Base-by-base conservation (phyloP, 306 rosid species). In the Urtica urens region DNA sequence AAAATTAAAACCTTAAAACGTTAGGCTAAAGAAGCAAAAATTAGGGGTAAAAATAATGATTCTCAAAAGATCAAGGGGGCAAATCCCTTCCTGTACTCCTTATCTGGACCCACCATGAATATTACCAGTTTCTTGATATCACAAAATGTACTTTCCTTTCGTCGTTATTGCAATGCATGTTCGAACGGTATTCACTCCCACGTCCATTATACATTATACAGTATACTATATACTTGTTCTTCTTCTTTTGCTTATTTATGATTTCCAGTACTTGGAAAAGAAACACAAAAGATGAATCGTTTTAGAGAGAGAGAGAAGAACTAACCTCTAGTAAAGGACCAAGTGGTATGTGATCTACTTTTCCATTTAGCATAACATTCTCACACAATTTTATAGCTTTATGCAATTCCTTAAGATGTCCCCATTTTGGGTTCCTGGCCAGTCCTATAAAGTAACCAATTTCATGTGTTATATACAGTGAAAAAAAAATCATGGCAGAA, bases 381-480 rank as follows among this genome's bases (percentile, higher is more conserved):
- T 84, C 93, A 46, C 88, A 84, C 67, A 74, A 64, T 80, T 78
- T 84, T 71, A 88, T 84, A 57, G 95, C 84, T 55, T 24, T 61
- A 48, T 88, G 97, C 71, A 88, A 95, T 26, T 83, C 90, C 76
- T 81, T 83, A 37, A 88, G 97, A 70, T 88, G 97, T 49, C 80
- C 86, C 97, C 97, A 88, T 63, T 88, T 88, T 48, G 97, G 97
- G 60, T 72, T 63, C 69, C 90, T 84, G 19, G 95, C 93, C 53
- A 88, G 64, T 57, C 97, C 96, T 87, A 54, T 49, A 39, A 11
- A 2, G 42, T 15, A 16, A 48, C n/a, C 19, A 19, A 9, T 26
- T 51, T 12, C 13, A 51, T 34, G 17, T 31, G 6, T 8, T 13
- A 7, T 16, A 26, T 48, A 5, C 11, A 3, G 4, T 13, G 11